Base-by-base conservation (phyloP, 257 asterid genomes). In the Anisodus acutangulus region DNA sequence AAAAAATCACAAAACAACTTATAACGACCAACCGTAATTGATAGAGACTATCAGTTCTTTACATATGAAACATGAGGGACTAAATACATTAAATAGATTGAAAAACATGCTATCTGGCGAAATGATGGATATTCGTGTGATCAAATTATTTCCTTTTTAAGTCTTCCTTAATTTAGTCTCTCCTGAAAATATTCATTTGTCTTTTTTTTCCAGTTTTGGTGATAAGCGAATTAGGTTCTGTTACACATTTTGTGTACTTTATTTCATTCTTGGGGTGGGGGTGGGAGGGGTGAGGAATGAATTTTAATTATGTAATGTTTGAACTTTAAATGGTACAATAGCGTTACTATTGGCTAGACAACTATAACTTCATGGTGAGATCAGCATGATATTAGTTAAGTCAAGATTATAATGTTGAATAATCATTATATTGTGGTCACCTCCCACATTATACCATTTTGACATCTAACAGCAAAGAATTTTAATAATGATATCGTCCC, bases 391-490 rank as follows among this genome's bases (percentile, higher is more conserved):
- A 15, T 12, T 13, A 76, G n/a, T 12, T 7, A 54, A 31, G 64
- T 76, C 47, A 51, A 51, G 3, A 13, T 68, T 68, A 11, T 10
- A 6, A 22, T 51, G 63, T 51, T 26, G 81, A 26, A 76, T 76
- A 76, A 76, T 51, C 43, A 76, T 76, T 76, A 76, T 51, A 76
- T 76, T 51, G 9, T 37, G 4, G 47, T 26, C 63, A 51, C 47
- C 63, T 35, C 57, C 3, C 47, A 67, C 81, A 76, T 53, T 22
- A 31, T 12, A 51, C 15, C 62, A 51, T 51, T 1, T 51, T 76
- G 81, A 76, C 81, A 76, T 76, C 19, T 39, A 51, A 26, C 63
- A 76, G 63, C 13, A 76, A 26, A 76, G 31, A 76, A 51, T 76
- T 41, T 76, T 76, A 51, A 51, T 53, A 51, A 76, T 51, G 64